Base-by-base conservation (phyloP, 2,329 filamentous ascomycete genomes). In the Fusarium abutilonis region DNA sequence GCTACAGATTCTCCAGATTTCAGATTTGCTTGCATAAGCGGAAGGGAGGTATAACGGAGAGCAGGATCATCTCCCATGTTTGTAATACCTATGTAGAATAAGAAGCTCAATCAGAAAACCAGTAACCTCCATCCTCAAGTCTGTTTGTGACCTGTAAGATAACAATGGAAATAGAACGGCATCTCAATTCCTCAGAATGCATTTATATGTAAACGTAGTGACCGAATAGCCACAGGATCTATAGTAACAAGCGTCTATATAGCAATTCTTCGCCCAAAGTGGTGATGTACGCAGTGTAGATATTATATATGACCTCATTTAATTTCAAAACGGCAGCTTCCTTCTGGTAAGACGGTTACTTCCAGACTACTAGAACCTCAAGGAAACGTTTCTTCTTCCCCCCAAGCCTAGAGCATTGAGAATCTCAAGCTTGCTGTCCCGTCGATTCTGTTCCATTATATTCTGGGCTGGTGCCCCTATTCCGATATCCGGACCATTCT, bases 1-100 rank as follows among this genome's bases (percentile, higher is more conserved):
- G 31, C 4, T 19, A 36, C 29, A 50, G 40, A 29, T 51, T 40
- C 40, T 35, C 47, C 40, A 31, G 48, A 17, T 41, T 52, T 38
- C n/a, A 29, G 15, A 28, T 9, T 19, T 23, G 36, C 41, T 45
- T 41, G 43, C 31, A 47, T 42, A 42, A 41, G 41, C 53, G 42
- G 53, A 56, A 56, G 21, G 31, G 31, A 38, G 38, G 17, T 21
- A 40, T 19, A 29, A 32, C 21, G 34, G 50, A 41, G 21, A 40
- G 34, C 13, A 21, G 43, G 31, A 46, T 46, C 43, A 46, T 46
- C 43, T 46, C 43, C 31, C 31, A 8, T 26, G 34, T 21, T 28
- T 36, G 31, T 38, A 21, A 47, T 19, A 15, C 23, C 39, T 15
- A 34, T 48, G 49, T 55, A 54, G 42, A 26, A 31, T 48, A 56